A percentile compares a stretch with the other conserved stretches of the same genome.
These are phyloP conservation scores for Xerocomellus intermedius DNA, from an alignment of 768 basidiomycete species.

Conservation along the genomic window DNA sequence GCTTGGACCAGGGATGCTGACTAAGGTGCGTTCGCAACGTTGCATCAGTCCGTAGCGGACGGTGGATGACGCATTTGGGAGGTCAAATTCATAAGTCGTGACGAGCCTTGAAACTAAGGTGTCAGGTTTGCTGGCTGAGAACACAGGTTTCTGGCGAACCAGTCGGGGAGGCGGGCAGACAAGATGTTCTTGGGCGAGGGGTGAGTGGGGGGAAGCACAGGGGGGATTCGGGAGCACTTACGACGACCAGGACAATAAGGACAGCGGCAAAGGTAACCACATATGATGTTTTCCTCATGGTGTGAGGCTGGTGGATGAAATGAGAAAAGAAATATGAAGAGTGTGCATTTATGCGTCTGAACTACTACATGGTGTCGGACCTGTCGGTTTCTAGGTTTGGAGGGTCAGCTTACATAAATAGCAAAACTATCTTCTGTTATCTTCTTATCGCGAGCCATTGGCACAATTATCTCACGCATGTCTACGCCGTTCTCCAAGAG, in stretches of 20 bases:
- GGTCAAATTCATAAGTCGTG: constrained; percentile 35
- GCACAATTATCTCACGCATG: constrained; percentile 21
- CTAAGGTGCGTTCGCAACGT: constrained; percentile 53
- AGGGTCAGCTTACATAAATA: constrained; percentile 3
- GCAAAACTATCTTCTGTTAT: neutral
- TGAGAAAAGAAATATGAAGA: neutral
- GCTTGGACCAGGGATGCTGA: constrained; percentile 46
- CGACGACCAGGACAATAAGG: constrained; percentile 47
- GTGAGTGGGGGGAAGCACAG: neutral
- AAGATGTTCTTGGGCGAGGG: constrained; percentile 49
- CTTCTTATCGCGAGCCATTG: constrained; percentile 22
- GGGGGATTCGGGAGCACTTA: constrained; percentile 31
- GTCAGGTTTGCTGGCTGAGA: constrained; percentile 21
- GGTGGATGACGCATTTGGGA: constrained; percentile 47
- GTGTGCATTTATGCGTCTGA: neutral
- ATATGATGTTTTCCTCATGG: constrained; percentile 71
- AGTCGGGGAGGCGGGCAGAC: constrained; percentile 58
- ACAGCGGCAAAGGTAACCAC: constrained; percentile 61
- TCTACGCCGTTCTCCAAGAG: too few relatives aligned
- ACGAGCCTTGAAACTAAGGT: constrained; percentile 40
- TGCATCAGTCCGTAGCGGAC: constrained; percentile 58
- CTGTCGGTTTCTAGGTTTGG: too few relatives aligned
- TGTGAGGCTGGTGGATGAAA: neutral
- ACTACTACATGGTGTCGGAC: neutral
- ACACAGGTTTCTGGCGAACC: constrained; percentile 43